Conservation (phyloP, 306 rosid species). For the Quercus mongolica region DNA sequence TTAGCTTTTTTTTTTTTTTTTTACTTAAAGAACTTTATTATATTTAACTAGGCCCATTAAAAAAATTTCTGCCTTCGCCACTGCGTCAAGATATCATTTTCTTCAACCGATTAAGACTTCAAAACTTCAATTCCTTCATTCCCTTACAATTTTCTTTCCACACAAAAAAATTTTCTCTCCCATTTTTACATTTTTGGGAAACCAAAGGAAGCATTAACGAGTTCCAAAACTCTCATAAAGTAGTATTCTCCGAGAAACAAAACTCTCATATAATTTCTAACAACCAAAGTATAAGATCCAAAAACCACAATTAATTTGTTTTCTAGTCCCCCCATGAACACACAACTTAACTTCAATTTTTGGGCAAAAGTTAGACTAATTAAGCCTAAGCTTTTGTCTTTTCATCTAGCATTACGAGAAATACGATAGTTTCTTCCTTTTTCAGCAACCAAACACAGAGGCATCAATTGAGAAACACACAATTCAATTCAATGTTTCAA, state of each 20-base stretch:
- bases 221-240: background rate
- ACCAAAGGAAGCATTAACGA: conserved; percentile 5
- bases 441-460: background rate
- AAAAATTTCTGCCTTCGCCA: too few relatives aligned
- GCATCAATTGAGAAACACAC: background rate
- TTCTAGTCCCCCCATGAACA: background rate
- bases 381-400: background rate
- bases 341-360: background rate
- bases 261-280: background rate
- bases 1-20: too few relatives aligned
- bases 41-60: too few relatives aligned
- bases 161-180: background rate
- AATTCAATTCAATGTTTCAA: too few relatives aligned
- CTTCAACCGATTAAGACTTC: too few relatives aligned
- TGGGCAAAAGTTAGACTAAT: background rate
- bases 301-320: background rate
- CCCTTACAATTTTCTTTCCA: background rate
- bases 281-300: background rate
- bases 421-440: background rate
- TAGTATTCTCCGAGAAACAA: background rate
- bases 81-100: too few relatives aligned
- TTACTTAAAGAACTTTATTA: too few relatives aligned
- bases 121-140: too few relatives aligned
- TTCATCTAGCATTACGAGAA: background rate
- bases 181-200: background rate